Evolutionary conservation across 140 eudicot genomes (phyloP).

Genomic region (Oenanthe javanica): DNA sequence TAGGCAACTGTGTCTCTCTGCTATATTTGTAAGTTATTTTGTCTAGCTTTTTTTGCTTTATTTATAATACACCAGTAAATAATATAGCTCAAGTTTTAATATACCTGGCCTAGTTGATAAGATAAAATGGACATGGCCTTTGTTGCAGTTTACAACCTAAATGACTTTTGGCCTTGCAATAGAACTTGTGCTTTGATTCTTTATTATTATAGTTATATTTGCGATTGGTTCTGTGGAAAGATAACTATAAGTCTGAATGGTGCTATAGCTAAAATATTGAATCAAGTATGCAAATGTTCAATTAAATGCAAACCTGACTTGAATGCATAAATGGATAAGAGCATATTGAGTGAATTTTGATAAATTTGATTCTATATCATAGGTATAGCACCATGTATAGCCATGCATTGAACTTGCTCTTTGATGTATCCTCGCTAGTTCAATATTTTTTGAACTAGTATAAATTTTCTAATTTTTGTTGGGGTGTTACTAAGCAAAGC

Average conservation of each 20-base stretch:
- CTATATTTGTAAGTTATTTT: constrained; percentile 33
- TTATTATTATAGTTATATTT: not conserved
- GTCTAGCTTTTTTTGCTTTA: not conserved
- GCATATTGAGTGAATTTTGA: not conserved
- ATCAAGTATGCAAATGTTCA: not conserved
- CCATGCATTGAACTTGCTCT: not conserved
- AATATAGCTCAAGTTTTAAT: not conserved
- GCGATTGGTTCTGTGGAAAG: not conserved
- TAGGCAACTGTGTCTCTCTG: constrained; percentile 65
- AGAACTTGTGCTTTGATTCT: not conserved
- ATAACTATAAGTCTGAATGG: not conserved
- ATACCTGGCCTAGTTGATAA: not conserved
- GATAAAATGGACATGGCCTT: not conserved
- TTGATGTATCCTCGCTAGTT: not conserved
- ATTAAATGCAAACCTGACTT: not conserved
- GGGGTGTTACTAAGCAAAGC: not conserved
- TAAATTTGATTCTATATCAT: too few species aligned
- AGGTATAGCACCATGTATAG: not conserved
- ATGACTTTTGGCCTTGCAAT: not conserved
- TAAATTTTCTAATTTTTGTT: not conserved
- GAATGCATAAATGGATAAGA: not conserved
- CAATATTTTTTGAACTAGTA: not conserved
- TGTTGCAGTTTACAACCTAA: not conserved
- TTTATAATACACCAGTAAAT: not conserved
- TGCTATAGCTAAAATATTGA: not conserved